A percentile compares a stretch with the other conserved stretches of the same genome.
phyloP scores from a whole-genome alignment of 805 yeast species.

The Zygosaccharomyces gambellarensis region DNA sequence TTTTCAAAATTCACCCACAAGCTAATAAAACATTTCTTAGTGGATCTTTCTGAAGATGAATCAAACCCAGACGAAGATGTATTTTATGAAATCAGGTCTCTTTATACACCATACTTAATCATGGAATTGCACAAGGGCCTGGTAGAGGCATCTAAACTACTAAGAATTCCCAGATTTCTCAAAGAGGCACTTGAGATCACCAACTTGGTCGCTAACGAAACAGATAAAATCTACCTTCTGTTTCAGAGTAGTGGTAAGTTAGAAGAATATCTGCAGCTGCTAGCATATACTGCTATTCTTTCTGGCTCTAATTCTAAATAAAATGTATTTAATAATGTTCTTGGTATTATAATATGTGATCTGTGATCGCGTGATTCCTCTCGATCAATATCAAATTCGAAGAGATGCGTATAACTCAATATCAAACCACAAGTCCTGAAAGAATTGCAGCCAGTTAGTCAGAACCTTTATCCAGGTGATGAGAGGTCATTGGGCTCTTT shows the following conservation, averaged over 20 bases:
- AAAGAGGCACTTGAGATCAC: slow-evolving; percentile 56
- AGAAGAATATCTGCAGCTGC: slow-evolving; percentile 46
- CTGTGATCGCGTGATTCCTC: neutral
- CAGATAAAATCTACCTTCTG: slow-evolving; percentile 53
- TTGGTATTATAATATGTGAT: neutral
- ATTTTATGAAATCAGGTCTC: slow-evolving; percentile 51
- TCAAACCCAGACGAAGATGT: slow-evolving; percentile 36
- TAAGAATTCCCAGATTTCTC: slow-evolving; percentile 42
- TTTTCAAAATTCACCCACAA: slow-evolving; percentile 25
- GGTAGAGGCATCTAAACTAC: slow-evolving; percentile 38
- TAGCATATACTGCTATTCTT: slow-evolving; percentile 53
- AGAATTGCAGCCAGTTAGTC: neutral
- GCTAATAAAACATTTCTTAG: slow-evolving; percentile 31
- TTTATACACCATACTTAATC: slow-evolving; percentile 69
- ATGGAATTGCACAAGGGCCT: slow-evolving; percentile 60
- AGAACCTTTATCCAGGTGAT: neutral
- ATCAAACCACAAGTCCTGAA: neutral
- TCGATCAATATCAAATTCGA: neutral
- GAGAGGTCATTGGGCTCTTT: neutral
- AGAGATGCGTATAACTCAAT: neutral
- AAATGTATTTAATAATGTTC: neutral
- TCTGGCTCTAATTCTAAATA: slow-evolving; percentile 18
- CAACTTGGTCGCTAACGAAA: slow-evolving; percentile 62
- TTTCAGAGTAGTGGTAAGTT: slow-evolving; percentile 55
- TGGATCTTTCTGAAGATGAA: slow-evolving; percentile 28